These are phyloP conservation scores for Aspergillus mulundensis DNA, from an alignment of 495 filamentous ascomycete genomes.

Conservation along the genomic window DNA sequence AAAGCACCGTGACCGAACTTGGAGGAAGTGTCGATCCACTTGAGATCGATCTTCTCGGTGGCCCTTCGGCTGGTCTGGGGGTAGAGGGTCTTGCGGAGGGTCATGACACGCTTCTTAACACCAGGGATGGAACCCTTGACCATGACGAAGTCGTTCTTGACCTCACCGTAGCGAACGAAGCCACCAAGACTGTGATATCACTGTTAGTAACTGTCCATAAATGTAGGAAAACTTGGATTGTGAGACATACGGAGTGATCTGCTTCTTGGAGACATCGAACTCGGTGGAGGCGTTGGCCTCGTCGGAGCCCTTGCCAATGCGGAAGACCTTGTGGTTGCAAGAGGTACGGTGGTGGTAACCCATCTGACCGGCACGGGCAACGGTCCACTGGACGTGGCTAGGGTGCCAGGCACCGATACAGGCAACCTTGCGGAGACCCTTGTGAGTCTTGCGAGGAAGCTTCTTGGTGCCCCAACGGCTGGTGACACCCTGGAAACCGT, in stretches of 20 bases:
- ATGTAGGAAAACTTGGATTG: not conserved
- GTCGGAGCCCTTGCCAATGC: constrained; percentile 86
- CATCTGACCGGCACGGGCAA: constrained; percentile 99
- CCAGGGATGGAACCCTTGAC: constrained; percentile 96
- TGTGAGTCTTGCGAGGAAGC: constrained; percentile 99
- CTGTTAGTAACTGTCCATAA: constrained; percentile 24
- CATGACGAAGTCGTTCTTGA: constrained; percentile 99
- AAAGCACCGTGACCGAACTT: constrained; percentile 99
- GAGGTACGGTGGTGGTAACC: constrained; percentile 99
- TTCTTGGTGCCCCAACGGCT: constrained; percentile 99
- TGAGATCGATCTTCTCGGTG: constrained; percentile 98
- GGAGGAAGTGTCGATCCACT: constrained; percentile 99
- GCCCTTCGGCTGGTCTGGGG: constrained; percentile 90
- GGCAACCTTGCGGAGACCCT: constrained; percentile 99
- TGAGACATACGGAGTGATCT: constrained; percentile 93
- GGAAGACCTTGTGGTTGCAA: constrained; percentile 99
- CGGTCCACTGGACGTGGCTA: constrained; percentile 99
- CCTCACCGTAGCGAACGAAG: constrained; percentile 97
- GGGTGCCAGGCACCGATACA: constrained; percentile 99
- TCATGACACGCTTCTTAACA: constrained; percentile 99
- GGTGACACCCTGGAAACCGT: constrained; percentile 97
- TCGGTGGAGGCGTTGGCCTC: constrained; percentile 92
- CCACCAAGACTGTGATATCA: constrained; percentile 87
- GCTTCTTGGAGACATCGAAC: constrained; percentile 97
- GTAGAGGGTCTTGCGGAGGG: constrained; percentile 98